Conservation (phyloP, 2,329 filamentous ascomycete species). For the Calonectria hongkongensis region DNA sequence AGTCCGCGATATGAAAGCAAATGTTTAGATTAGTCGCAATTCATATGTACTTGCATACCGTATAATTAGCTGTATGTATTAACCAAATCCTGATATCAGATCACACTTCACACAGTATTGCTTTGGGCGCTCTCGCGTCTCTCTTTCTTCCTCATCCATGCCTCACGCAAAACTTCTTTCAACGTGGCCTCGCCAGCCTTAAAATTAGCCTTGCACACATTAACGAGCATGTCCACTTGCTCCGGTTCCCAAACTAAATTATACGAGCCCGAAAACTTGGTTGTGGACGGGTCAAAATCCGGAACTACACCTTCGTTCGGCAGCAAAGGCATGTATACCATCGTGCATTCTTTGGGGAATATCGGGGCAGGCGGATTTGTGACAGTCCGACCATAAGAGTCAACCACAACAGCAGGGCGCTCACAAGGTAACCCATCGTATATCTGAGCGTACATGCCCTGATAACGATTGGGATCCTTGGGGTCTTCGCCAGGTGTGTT, state of each 20-base stretch:
- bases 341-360: constrained; percentile 32
- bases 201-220: constrained; percentile 36
- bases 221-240: constrained; percentile 31
- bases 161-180: constrained; percentile 25
- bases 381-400: constrained; percentile 37
- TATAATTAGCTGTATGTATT: not conserved
- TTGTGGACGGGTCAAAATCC: constrained; percentile 35
- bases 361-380: constrained; percentile 33
- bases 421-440: constrained; percentile 34
- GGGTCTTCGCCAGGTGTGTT: not conserved
- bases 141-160: constrained; percentile 34
- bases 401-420: constrained; percentile 28
- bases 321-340: constrained; percentile 39
- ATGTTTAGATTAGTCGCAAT: not conserved
- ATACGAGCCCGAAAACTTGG: constrained; percentile 40
- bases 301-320: constrained; percentile 24
- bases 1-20: no score
- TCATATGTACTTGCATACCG: not conserved
- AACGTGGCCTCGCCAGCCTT: constrained; percentile 13
- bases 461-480: constrained; percentile 23
- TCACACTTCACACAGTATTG: not conserved
- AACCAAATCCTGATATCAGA: no score
- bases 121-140: constrained; percentile 3
- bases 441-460: constrained; percentile 34
- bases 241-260: constrained; percentile 35